These are phyloP conservation scores for Clitoria ternatea DNA, from an alignment of 306 rosid genomes.

Conservation along the genomic window DNA sequence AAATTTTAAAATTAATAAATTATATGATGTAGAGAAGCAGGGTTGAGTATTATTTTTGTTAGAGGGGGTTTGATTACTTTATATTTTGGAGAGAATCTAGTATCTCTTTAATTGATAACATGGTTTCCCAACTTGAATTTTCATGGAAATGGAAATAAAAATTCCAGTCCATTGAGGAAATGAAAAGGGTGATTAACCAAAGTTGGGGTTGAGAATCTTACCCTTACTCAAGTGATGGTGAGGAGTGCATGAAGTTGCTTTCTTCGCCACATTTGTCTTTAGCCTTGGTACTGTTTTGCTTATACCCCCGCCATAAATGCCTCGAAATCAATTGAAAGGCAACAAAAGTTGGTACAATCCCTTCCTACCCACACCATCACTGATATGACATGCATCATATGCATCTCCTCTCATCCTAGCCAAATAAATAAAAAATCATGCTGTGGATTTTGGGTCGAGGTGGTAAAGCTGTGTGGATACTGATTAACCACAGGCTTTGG, in stretches of 20 bases:
- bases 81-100: conserved; percentile 3
- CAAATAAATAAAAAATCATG: conserved; percentile 15
- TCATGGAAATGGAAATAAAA: not conserved
- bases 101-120: not conserved
- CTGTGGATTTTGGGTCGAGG: not conserved
- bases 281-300: conserved; percentile 28
- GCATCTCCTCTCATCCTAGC: conserved; percentile 24
- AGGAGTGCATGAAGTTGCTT: conserved; percentile 24
- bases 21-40: too few species aligned
- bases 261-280: conserved; percentile 36
- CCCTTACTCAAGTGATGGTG: conserved; percentile 5
- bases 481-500: not conserved
- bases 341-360: conserved; percentile 34
- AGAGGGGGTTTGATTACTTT: not conserved
- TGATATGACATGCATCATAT: conserved; percentile 39
- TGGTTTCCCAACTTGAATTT: not conserved
- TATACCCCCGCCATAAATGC: conserved; percentile 36
- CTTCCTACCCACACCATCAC: conserved; percentile 21
- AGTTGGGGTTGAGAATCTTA: conserved; percentile 32
- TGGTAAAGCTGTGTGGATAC: conserved; percentile 13
- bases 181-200: not conserved
- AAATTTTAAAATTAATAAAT: too few species aligned
- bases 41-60: too few species aligned
- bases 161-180: not conserved
- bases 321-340: conserved; percentile 28